A percentile compares a stretch with the other conserved stretches of the same genome.
phyloP scores from a whole-genome alignment of 2,329 filamentous ascomycete species.

The Didymella keratinophila region DNA sequence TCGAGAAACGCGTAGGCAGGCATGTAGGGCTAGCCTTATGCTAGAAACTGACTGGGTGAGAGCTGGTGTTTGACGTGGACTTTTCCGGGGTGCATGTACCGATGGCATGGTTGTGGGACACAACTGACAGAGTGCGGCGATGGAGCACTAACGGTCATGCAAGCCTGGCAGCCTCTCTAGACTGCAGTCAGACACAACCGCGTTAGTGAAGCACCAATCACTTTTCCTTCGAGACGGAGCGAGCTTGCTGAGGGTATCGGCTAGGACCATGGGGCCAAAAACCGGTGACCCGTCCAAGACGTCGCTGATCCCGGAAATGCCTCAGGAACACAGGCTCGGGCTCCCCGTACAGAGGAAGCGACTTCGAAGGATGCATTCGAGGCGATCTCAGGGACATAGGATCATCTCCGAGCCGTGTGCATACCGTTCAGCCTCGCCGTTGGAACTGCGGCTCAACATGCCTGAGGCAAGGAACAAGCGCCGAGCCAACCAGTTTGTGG shows the following conservation, averaged over 20 bases:
- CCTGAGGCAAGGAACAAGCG: not conserved
- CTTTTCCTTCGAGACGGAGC: slow-evolving; percentile 1
- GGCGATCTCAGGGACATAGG: not conserved
- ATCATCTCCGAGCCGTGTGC: slow-evolving; percentile 4
- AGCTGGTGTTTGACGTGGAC: not conserved
- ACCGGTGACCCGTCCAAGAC: slow-evolving; percentile 29
- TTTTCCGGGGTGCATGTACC: slow-evolving; percentile 1
- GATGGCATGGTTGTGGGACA: not conserved
- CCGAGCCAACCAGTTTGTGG: not conserved
- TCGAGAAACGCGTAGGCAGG: not conserved
- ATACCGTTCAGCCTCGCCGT: slow-evolving; percentile 8
- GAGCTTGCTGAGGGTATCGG: slow-evolving; percentile 19
- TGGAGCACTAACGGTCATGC: not conserved
- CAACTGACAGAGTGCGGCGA: not conserved
- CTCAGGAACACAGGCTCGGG: slow-evolving; percentile 11
- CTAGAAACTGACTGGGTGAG: not conserved
- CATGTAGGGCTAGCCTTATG: slow-evolving; percentile 12
- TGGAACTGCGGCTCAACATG: not conserved
- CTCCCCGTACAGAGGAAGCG: not conserved
- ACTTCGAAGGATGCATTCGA: not conserved
- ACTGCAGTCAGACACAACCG: slow-evolving; percentile 3
- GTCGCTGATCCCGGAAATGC: slow-evolving; percentile 19
- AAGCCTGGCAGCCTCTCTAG: not conserved
- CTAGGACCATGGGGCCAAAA: slow-evolving; percentile 34
- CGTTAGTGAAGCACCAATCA: slow-evolving; percentile 15